Evolutionary conservation across 108 stramenopile species (phyloP).

Genomic region (Stephanodiscus triporus): DNA sequence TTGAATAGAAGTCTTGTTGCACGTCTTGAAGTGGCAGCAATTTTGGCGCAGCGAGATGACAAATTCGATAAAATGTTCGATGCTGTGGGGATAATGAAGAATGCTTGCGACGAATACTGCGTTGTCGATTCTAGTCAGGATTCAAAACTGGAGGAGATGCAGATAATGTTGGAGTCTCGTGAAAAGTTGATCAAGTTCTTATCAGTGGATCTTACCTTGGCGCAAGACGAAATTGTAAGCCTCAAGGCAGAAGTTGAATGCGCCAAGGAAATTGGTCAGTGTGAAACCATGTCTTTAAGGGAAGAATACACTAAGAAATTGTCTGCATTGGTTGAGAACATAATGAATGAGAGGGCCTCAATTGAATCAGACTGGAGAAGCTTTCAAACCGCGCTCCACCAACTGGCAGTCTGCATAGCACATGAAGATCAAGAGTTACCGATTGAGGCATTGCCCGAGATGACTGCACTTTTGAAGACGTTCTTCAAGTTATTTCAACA

Average conservation of each 20-base stretch:
- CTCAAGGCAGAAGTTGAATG: conserved; percentile 21
- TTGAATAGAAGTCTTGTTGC: conserved; percentile 8
- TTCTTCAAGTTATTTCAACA: conserved; percentile 7
- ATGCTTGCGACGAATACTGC: not conserved
- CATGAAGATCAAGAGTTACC: not conserved
- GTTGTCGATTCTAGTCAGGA: not conserved
- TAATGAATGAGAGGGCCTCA: conserved; percentile 4
- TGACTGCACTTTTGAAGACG: conserved; percentile 14
- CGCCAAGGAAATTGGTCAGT: conserved; percentile 11
- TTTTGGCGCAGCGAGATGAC: not conserved
- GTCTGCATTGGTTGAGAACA: conserved; percentile 6
- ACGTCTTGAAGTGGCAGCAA: conserved; percentile 3
- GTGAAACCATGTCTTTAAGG: conserved; percentile 8
- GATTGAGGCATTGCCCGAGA: conserved; percentile 14
- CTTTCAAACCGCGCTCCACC: conserved; percentile 8
- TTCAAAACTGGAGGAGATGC: conserved; percentile 4
- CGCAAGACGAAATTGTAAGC: conserved; percentile 13
- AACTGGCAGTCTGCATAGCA: conserved; percentile 6
- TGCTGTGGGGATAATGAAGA: not conserved
- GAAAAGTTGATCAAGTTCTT: conserved; percentile 7
- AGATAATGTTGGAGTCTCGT: not conserved
- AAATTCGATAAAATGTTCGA: conserved; percentile 9
- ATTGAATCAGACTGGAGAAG: conserved; percentile 17
- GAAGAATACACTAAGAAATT: conserved; percentile 11
- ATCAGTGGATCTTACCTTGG: conserved; percentile 10